Conservation (phyloP, 495 filamentous ascomycete species). For the Aspergillus asperescens region DNA sequence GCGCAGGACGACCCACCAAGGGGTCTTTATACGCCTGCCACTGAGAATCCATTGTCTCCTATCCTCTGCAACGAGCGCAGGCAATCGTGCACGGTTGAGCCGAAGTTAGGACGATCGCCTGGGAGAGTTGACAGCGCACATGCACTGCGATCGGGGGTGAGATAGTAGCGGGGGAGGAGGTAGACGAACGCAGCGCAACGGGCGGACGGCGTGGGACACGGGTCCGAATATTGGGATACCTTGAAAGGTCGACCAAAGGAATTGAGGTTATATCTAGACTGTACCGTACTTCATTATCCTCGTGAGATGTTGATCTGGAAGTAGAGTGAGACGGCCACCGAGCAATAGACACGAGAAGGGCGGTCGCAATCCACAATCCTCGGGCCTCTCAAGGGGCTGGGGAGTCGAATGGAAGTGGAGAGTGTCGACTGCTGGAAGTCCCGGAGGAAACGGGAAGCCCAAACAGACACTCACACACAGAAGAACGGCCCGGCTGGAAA, state of each 20-base stretch:
- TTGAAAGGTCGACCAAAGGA: slow-evolving; percentile 20
- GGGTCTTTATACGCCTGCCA: slow-evolving; percentile 51
- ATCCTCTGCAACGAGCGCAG: slow-evolving; percentile 6
- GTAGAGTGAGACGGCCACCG: slow-evolving; percentile 9
- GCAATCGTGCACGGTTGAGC: slow-evolving; percentile 4
- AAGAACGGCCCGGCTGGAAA: slow-evolving; percentile 2
- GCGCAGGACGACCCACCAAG: slow-evolving; percentile 39
- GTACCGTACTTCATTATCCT: slow-evolving; percentile 31
- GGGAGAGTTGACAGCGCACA: slow-evolving; percentile 28
- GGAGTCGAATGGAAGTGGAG: neutral
- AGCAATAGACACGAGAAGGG: slow-evolving; percentile 3
- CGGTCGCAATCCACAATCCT: slow-evolving; percentile 19
- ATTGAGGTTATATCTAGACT: slow-evolving; percentile 21
- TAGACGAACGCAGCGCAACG: slow-evolving; percentile 30
- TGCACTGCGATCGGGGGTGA: slow-evolving; percentile 31
- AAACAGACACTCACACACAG: slow-evolving; percentile 13
- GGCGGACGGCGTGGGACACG: slow-evolving; percentile 14
- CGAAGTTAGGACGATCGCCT: slow-evolving; percentile 15
- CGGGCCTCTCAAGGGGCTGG: slow-evolving; percentile 12
- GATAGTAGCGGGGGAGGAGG: slow-evolving; percentile 30
- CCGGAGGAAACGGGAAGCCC: slow-evolving; percentile 13
- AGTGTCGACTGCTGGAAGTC: slow-evolving; percentile 18
- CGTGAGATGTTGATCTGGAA: slow-evolving; percentile 2
- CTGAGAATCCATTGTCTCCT: slow-evolving; percentile 43
- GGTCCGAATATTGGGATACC: slow-evolving; percentile 19